These are phyloP conservation scores for Blastomyces silverae DNA, from an alignment of 2,329 filamentous ascomycete genomes.

Conservation along the genomic window DNA sequence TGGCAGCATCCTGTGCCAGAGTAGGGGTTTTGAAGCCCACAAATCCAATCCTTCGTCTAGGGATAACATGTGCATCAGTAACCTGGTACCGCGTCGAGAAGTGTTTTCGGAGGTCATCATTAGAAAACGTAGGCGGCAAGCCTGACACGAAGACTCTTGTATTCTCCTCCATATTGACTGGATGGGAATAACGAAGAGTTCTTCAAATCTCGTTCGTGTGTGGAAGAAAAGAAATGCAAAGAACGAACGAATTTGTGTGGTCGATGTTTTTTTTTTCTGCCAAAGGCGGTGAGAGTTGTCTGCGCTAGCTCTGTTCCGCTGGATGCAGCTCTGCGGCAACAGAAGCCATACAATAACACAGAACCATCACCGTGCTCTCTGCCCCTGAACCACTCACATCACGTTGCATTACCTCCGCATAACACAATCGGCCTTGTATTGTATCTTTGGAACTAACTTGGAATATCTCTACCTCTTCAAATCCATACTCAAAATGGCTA, in stretches of 20 bases:
- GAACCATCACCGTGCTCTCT: neutral
- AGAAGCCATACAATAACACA: neutral
- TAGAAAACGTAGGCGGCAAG: constrained; percentile 75
- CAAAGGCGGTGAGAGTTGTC: constrained; percentile 34
- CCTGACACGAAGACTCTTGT: constrained; percentile 68
- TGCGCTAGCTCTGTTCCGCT: constrained; percentile 18
- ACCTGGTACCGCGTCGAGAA: constrained; percentile 71
- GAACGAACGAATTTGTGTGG: constrained; percentile 28
- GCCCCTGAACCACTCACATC: constrained; percentile 3
- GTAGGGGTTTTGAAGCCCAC: constrained; percentile 82
- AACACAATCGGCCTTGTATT: neutral
- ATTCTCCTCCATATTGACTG: constrained; percentile 51
- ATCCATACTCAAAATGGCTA: constrained; percentile 33
- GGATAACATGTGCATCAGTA: constrained; percentile 88
- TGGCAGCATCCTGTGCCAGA: constrained; percentile 74
- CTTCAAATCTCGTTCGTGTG: constrained; percentile 9
- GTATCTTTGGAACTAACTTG: neutral
- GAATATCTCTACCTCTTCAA: neutral
- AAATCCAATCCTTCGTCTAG: constrained; percentile 86
- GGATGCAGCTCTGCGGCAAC: neutral
- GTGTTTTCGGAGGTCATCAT: constrained; percentile 80
- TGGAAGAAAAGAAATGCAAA: constrained; percentile 19
- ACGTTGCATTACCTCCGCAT: neutral
- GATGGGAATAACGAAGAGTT: neutral
- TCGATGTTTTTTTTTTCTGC: constrained; percentile 24